phyloP scores from a whole-genome alignment of 2,329 filamentous ascomycete genomes.

The Aspergillus fumigatus region DNA sequence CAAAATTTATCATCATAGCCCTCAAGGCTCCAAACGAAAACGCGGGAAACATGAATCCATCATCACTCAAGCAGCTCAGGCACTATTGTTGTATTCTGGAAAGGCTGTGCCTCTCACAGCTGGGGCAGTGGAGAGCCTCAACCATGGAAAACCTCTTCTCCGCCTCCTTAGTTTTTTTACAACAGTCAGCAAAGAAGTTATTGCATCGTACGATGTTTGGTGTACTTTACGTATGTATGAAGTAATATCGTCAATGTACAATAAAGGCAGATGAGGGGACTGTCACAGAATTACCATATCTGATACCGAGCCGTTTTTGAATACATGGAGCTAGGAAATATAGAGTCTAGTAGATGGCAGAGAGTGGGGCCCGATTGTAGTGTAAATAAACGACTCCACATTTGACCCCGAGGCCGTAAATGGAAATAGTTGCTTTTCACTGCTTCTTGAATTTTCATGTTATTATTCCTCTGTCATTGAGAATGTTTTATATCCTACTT shows the following conservation, averaged over 20 bases:
- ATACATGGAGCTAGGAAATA: background rate
- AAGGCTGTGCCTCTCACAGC: conserved; percentile 11
- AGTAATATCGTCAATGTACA: background rate
- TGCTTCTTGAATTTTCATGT: background rate
- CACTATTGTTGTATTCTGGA: conserved; percentile 23
- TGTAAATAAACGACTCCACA: conserved; percentile 23
- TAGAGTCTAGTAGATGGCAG: conserved; percentile 7
- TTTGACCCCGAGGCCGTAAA: conserved; percentile 13
- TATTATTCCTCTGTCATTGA: background rate
- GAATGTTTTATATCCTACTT: background rate
- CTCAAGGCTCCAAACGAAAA: conserved; percentile 11
- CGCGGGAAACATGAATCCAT: conserved; percentile 11
- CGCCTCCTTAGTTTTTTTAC: background rate
- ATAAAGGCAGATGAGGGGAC: background rate
- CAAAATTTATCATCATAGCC: background rate
- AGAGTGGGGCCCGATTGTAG: conserved; percentile 15
- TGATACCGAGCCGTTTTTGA: background rate
- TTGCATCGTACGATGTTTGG: background rate
- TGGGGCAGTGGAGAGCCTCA: conserved; percentile 26
- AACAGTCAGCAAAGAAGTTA: background rate
- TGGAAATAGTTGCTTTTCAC: background rate
- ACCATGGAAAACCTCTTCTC: conserved; percentile 18
- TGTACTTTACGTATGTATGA: background rate
- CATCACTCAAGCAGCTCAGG: conserved; percentile 8
- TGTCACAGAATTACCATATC: conserved; percentile 1